A percentile compares a stretch with the other conserved stretches of the same genome.
Evolutionary conservation across 2,329 filamentous ascomycete species (phyloP).

Genomic region (Aureobasidium sp.): DNA sequence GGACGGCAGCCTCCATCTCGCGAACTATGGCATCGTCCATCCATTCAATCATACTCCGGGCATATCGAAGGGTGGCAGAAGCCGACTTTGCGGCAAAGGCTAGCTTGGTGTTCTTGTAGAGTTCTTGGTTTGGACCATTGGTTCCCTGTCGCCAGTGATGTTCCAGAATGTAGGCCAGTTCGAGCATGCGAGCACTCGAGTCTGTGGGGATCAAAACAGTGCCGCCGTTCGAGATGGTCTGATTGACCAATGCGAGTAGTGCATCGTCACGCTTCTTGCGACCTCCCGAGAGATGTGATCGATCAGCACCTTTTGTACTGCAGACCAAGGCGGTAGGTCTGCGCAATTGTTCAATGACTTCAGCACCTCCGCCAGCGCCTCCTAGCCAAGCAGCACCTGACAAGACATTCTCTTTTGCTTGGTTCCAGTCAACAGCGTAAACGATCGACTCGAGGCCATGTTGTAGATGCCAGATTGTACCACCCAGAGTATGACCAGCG

Average conservation of each 20-base stretch:
- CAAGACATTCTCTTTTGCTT: slow-evolving; percentile 91
- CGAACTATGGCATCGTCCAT: slow-evolving; percentile 95
- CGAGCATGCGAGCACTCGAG: slow-evolving; percentile 87
- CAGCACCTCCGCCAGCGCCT: slow-evolving; percentile 71
- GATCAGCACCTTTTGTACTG: slow-evolving; percentile 73
- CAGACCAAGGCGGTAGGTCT: slow-evolving; percentile 93
- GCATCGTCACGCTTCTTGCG: slow-evolving; percentile 78
- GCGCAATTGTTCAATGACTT: slow-evolving; percentile 87
- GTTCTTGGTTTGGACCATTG: slow-evolving; percentile 31
- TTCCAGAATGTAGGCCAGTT: slow-evolving; percentile 86
- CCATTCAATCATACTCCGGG: slow-evolving; percentile 96
- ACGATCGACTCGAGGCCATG: slow-evolving; percentile 95
- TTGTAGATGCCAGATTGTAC: slow-evolving; percentile 98
- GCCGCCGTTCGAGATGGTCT: slow-evolving; percentile 72
- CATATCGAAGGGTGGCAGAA: slow-evolving; percentile 81
- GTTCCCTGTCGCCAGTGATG: slow-evolving; percentile 69
- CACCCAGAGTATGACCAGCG: slow-evolving; percentile 89
- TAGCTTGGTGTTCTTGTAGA: slow-evolving; percentile 50
- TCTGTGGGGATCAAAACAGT: slow-evolving; percentile 92
- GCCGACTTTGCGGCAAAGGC: slow-evolving; percentile 83
- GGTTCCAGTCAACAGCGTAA: slow-evolving; percentile 97
- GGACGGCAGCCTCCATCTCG: slow-evolving; percentile 49
- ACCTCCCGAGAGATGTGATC: slow-evolving; percentile 50
- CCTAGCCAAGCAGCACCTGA: slow-evolving; percentile 91
- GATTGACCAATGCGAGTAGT: slow-evolving; percentile 72